Base-by-base conservation (phyloP, 2,329 filamentous ascomycete species). In the Cytospora schulzeri region DNA sequence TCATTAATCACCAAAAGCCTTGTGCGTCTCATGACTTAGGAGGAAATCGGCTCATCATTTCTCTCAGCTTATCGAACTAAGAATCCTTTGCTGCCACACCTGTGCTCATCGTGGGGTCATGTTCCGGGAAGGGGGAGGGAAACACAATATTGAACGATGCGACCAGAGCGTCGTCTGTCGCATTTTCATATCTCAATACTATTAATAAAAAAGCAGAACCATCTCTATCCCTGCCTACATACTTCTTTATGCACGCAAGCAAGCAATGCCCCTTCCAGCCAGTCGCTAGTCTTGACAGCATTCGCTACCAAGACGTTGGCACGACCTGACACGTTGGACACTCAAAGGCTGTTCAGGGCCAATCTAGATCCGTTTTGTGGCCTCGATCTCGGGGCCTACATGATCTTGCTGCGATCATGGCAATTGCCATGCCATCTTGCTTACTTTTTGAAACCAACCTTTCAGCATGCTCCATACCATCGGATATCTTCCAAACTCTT, bases 361-460 rank as follows among this genome's bases (percentile, higher is more conserved):
- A 35, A 12, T 41, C 38, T 41, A 41, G 38, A 41, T 41, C 38
- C 19, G 17, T 19, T 5, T 41, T n/a, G 15, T n/a, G 38, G 38
- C 19, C 50, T 62, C 64, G 64, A 66, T 66, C 64, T 24, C 60
- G 22, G 60, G 60, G 50, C 54, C 63, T 33, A 65, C 63, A 63
- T 55, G 51, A 57, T 59, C 38, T 56, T 51, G 55, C 60, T 22
- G 41, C 64, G 64, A 66, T 66, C 64, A 64, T 51, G 62, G 41
- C 38, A 29, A 50, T 60, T 64, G 57, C 62, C 38, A 48, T 55
- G 50, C 54, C 26, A 58, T 58, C 57, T 61, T 48, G 45, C 33
- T 48, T 59, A 26, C 35, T 55, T 48, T 45, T 48, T 28, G 31
- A 41, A 41, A 41, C 38, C 38, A 12, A 35, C 14, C 9, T 38